These are phyloP conservation scores for Rhexocercosporidium sp. DNA, from an alignment of 2,329 filamentous ascomycete species.

Conservation along the genomic window DNA sequence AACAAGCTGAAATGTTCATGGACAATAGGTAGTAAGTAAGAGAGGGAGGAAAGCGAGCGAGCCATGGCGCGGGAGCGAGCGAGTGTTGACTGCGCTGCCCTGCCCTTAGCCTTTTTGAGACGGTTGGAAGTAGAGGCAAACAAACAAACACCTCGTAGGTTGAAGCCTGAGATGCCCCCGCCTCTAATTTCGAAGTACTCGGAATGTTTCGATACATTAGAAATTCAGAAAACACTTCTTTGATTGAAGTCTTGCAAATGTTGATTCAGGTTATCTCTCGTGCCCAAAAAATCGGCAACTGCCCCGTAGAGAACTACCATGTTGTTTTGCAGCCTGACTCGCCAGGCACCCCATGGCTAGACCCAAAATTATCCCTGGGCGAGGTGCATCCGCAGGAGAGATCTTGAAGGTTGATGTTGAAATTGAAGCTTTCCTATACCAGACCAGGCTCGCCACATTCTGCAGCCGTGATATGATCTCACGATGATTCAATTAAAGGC, in stretches of 20 bases:
- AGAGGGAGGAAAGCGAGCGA: not conserved
- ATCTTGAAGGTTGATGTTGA: not conserved
- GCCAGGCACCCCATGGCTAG: constrained; percentile 5
- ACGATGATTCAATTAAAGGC: constrained; percentile 95
- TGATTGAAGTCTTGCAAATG: no score
- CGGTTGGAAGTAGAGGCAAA: no score
- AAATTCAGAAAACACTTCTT: no score
- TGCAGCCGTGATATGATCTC: constrained; percentile 41
- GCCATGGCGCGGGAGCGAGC: no score
- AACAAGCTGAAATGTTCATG: constrained; percentile 1
- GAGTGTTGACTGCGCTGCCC: not conserved
- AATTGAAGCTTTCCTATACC: not conserved
- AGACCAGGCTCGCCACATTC: not conserved
- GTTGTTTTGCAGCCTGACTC: not conserved
- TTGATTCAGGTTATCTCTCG: no score
- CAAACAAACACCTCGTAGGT: no score
- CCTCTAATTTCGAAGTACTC: no score
- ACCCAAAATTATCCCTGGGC: constrained; percentile 6
- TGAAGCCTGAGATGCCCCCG: no score
- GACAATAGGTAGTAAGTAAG: not conserved
- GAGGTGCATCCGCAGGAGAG: constrained; percentile 10
- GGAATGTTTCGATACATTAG: no score
- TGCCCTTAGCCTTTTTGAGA: no score
- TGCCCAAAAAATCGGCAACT: no score
- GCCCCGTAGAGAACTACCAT: no score